Percentiles rank a stretch among this genome's conserved stretches.
Evolutionary conservation across 352 stramenopile genomes (phyloP).

Genomic region (Pythium utonaiense): DNA sequence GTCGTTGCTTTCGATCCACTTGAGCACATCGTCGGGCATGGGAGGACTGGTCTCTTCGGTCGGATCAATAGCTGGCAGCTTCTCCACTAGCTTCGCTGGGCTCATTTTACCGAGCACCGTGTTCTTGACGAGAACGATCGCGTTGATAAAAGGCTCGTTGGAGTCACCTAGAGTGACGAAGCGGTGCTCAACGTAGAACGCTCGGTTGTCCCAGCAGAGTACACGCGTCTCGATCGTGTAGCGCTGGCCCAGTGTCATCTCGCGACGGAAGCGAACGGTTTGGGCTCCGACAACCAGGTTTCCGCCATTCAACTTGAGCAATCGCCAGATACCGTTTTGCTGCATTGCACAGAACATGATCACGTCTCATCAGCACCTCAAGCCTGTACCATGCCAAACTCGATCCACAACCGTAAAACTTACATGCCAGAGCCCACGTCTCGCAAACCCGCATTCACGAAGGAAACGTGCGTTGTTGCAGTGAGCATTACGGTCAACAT

Average conservation of each 20-base stretch:
- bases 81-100: slow-evolving; percentile 59
- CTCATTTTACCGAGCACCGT: slow-evolving; percentile 62
- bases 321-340: slow-evolving; percentile 68
- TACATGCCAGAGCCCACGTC: slow-evolving; percentile 82
- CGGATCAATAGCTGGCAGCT: slow-evolving; percentile 33
- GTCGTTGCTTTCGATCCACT: slow-evolving; percentile 77
- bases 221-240: slow-evolving; percentile 76
- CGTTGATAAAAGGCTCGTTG: slow-evolving; percentile 61
- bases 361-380: no score
- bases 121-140: slow-evolving; percentile 88
- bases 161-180: slow-evolving; percentile 51
- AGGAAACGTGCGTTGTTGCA: slow-evolving; percentile 85
- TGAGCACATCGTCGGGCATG: slow-evolving; percentile 48
- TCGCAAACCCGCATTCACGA: slow-evolving; percentile 79
- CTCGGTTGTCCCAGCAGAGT: slow-evolving; percentile 73
- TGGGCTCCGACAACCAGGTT: slow-evolving; percentile 84
- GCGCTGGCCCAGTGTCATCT: slow-evolving; percentile 62
- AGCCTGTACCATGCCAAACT: no score
- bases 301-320: slow-evolving; percentile 44
- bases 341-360: not conserved
- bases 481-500: slow-evolving; percentile 85
- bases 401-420: not conserved
- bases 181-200: slow-evolving; percentile 86
- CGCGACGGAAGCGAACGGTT: slow-evolving; percentile 77
- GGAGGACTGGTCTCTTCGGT: slow-evolving; percentile 32